These are phyloP conservation scores for Raphanus hybrid DNA, from an alignment of 441 rosid genomes.

Conservation along the genomic window DNA sequence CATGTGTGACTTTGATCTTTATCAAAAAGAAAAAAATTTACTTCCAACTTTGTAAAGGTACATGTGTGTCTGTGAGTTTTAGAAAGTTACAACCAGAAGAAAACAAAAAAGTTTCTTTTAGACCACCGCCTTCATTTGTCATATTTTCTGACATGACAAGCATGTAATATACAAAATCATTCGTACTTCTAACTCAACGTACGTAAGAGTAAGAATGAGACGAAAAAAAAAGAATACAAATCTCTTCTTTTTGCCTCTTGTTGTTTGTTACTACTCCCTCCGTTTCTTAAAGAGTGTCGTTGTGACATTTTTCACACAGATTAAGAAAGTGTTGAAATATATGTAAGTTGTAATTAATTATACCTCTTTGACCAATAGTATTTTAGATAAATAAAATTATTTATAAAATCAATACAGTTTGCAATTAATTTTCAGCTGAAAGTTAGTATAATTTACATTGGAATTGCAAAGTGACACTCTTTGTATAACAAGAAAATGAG, in stretches of 20 bases:
- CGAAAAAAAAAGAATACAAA: background rate
- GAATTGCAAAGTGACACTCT: too few relatives aligned
- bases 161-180: background rate
- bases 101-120: background rate
- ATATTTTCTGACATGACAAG: background rate
- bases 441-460: too few relatives aligned
- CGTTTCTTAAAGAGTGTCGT: too few relatives aligned
- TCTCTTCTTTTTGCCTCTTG: background rate
- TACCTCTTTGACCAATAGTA: too few relatives aligned
- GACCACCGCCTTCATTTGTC: constrained; percentile 8
- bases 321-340: too few relatives aligned
- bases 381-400: too few relatives aligned
- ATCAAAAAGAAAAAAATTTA: background rate
- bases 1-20: constrained; percentile 7
- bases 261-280: background rate
- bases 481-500: too few relatives aligned
- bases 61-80: background rate
- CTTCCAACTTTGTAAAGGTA: background rate
- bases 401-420: too few relatives aligned
- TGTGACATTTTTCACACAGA: too few relatives aligned
- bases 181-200: background rate
- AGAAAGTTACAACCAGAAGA: background rate
- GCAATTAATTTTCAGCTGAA: too few relatives aligned
- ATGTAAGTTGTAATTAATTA: too few relatives aligned
- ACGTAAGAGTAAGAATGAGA: background rate